Evolutionary conservation across 2,329 filamentous ascomycete genomes (phyloP).

Genomic region (Colletotrichum spaethianum): DNA sequence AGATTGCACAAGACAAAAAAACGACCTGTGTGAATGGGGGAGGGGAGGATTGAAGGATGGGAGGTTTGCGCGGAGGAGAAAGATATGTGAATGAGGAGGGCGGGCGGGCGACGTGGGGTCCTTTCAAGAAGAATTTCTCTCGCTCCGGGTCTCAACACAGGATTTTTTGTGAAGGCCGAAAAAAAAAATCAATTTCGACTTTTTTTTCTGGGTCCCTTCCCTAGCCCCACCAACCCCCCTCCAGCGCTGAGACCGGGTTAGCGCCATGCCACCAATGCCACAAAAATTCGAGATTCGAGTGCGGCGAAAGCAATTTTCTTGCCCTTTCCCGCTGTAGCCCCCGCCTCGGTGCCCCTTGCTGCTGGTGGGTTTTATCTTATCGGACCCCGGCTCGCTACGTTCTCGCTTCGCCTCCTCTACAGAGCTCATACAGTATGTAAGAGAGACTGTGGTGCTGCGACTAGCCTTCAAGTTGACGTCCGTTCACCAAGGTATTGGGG

Average conservation of each 20-base stretch:
- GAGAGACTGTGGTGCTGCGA: background rate
- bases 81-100: conserved; percentile 38
- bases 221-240: conserved; percentile 38
- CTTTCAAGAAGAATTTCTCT: conserved; percentile 42
- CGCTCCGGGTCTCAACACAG: conserved; percentile 34
- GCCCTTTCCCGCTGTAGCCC: conserved; percentile 27
- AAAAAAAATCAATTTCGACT: conserved; percentile 43
- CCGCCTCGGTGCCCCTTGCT: conserved; percentile 4
- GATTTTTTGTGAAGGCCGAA: conserved; percentile 40
- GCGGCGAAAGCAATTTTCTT: conserved; percentile 37
- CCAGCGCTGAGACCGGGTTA: conserved; percentile 31
- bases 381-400: conserved; percentile 22
- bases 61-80: conserved; percentile 40
- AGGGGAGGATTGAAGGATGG: conserved; percentile 41
- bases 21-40: conserved; percentile 43
- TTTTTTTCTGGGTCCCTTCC: conserved; percentile 39
- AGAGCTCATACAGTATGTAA: too few species aligned
- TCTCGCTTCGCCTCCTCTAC: conserved; percentile 19
- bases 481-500: conserved; percentile 1
- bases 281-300: conserved; percentile 33
- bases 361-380: conserved; percentile 36
- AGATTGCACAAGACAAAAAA: conserved; percentile 42
- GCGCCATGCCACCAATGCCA: conserved; percentile 38
- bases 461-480: background rate
- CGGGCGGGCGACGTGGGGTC: conserved; percentile 41